These are phyloP conservation scores for Eucalyptus brandiana DNA, from an alignment of 345 rosid genomes.

Conservation along the genomic window DNA sequence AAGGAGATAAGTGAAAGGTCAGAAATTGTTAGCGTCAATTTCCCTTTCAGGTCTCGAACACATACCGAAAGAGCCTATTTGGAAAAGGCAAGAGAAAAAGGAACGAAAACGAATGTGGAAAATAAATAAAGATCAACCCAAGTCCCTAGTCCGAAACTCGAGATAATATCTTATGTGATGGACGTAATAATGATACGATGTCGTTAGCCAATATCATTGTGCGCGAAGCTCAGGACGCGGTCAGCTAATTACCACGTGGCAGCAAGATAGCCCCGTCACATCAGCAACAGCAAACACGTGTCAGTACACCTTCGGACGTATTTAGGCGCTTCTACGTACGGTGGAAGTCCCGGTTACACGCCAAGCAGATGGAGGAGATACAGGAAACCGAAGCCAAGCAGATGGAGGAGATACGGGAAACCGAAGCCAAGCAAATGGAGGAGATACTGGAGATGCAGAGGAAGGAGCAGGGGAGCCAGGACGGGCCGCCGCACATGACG, in stretches of 20 bases:
- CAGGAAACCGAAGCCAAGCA: background rate
- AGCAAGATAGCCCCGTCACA: background rate
- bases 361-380: constrained; percentile 8
- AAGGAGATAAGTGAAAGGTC: background rate
- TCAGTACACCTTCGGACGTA: background rate
- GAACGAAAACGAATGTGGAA: background rate
- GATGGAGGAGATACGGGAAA: constrained; percentile 6
- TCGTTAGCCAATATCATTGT: no score
- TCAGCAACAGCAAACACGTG: background rate
- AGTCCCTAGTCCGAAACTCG: background rate
- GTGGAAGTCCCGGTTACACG: background rate
- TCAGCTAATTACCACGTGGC: background rate
- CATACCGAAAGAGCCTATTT: background rate
- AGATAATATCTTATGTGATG: background rate
- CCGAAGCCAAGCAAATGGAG: constrained; percentile 10
- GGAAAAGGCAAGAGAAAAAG: background rate
- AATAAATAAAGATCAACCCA: background rate
- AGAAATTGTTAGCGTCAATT: background rate
- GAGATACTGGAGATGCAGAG: constrained; percentile 3
- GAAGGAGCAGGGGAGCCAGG: background rate
- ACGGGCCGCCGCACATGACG: constrained; percentile 25
- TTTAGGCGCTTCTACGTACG: background rate
- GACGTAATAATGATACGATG: background rate
- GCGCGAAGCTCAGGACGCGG: background rate
- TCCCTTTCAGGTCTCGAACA: background rate